Base-by-base conservation (phyloP, 2,329 filamentous ascomycete species). In the Stagonosporopsis vannaccii region DNA sequence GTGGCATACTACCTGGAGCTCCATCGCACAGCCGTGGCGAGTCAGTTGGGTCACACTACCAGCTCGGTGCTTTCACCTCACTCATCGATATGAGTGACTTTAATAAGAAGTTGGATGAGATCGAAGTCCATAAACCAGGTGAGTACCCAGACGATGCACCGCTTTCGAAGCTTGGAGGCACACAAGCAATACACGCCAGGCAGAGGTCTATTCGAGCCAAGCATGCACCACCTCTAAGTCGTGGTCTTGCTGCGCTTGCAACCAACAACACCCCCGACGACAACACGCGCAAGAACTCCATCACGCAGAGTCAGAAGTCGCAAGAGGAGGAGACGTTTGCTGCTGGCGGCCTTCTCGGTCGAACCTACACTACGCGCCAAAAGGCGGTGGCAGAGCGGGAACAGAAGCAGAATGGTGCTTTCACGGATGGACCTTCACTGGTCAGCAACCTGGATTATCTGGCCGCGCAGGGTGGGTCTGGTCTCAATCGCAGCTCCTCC, bases 51-150 rank as follows among this genome's bases (percentile, higher is more conserved):
- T 65, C 85, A 78, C 51, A 90, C 81, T 80, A 86, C 78, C 66
- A 88, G 56, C 70, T 90, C 47, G 89, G 88, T 5, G 82, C 85
- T 1, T 90, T 90, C 73, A 81, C 86, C 62, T 89, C 90, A 0
- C 75, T 92, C 3, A 74, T 92, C 8, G 86, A 91, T 57, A 76
- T 87, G 68, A 79, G 83, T 35, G 80, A 82, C 7, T 86, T 88
- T 63, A 81, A 85, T 55, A 82, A 82, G 54, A 63, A 64, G 25
- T 48, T 68, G 15, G 66, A 71, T 33, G 56, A 67, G 26, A 69
- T 70, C 15, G 62, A 64, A 23, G 60, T 66, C 1, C 66, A 63
- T 44, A 60, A 54, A 39, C 60, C 64, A 6, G 67, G 68, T 23
- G 58, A 68, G 17, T 70, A 68, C 19, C 69, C 69, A 25, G 69